Base-by-base conservation (phyloP, 129 eudicot genomes). In the Arctium minus region DNA sequence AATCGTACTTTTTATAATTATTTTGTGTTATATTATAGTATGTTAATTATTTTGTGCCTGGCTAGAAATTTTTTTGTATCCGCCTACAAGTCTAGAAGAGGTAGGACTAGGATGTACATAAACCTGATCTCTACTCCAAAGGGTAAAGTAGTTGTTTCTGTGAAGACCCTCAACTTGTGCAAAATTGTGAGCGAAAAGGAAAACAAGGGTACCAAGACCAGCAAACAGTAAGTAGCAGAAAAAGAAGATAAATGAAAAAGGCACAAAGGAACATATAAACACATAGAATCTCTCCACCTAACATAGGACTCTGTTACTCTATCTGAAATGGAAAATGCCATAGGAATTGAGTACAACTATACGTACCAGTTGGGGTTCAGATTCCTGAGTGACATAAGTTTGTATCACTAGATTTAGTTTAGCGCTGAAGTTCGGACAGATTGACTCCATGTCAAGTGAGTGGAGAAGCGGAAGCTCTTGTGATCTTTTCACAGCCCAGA, bases 401-500 rank as follows among this genome's bases (percentile, higher is more conserved):
- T 88, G 96, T 81, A 94, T 88, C 80, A 92, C 98, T 64, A 94
- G 89, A 79, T 94, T 86, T 37, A 94, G 77, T 73, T 42, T 77
- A 37, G 86, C 88, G 18, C 84, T 72, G 79, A 92, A 86, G 86
- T 71, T 68, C 32, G 98, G 96, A 85, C 80, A 89, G 78, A 90
- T 87, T 32, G 94, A 88, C 35, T 85, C 90, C 76, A 89, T 67
- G 78, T 88, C 87, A 18, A 94, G 74, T 71, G 93, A 86, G 77
- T 89, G 86, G 13, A 94, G 90, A 77, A 94, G 92, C 40, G 97
- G 92, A 81, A 94, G 91, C 85, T 92, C 98, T 60, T 88, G 83
- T 56, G 97, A 86, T 62, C 73, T 94, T 76, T 89, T 94, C 11
- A 94, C 86, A 5, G 98, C 94, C 98, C 98, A 94, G 39, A 94